phyloP scores from a whole-genome alignment of 441 rosid species.

The Pelargonium citronellum region DNA sequence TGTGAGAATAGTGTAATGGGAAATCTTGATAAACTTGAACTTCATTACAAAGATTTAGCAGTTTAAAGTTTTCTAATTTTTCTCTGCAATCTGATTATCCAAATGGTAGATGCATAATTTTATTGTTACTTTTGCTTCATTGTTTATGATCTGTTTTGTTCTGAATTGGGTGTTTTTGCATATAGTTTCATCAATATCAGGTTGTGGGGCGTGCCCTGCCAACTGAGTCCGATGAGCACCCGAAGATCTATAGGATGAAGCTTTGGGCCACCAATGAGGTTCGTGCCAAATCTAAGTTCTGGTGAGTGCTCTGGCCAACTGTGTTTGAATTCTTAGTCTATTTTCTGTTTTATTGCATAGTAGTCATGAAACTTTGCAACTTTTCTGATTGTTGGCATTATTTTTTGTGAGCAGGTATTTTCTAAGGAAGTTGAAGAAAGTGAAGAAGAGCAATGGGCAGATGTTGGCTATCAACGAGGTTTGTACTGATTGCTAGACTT shows the following conservation, averaged over 20 bases:
- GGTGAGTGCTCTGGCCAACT: conserved; percentile 21
- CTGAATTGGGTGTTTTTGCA: not conserved
- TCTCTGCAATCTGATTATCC: not conserved
- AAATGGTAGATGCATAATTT: not conserved
- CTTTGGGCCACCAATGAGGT: conserved; percentile 43
- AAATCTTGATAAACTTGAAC: too few relatives aligned
- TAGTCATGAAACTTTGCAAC: not conserved
- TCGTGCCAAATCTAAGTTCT: conserved; percentile 44
- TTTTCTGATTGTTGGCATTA: not conserved
- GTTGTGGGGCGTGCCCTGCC: conserved; percentile 44
- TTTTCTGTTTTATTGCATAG: not conserved
- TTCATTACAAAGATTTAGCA: not conserved
- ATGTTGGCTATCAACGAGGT: conserved; percentile 3
- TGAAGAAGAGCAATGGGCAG: conserved; percentile 8
- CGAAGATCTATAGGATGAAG: conserved; percentile 46
- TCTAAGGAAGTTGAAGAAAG: conserved; percentile 7
- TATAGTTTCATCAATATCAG: conserved; percentile 45
- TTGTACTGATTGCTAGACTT: not conserved
- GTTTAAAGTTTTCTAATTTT: not conserved
- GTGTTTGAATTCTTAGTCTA: not conserved
- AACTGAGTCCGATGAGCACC: conserved; percentile 33
- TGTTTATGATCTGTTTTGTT: not conserved
- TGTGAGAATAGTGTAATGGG: too few relatives aligned
- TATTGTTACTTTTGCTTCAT: too few relatives aligned
- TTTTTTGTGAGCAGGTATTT: not conserved